Conservation (phyloP, 2,329 filamentous ascomycete genomes). For the Talaromyces sp. region DNA sequence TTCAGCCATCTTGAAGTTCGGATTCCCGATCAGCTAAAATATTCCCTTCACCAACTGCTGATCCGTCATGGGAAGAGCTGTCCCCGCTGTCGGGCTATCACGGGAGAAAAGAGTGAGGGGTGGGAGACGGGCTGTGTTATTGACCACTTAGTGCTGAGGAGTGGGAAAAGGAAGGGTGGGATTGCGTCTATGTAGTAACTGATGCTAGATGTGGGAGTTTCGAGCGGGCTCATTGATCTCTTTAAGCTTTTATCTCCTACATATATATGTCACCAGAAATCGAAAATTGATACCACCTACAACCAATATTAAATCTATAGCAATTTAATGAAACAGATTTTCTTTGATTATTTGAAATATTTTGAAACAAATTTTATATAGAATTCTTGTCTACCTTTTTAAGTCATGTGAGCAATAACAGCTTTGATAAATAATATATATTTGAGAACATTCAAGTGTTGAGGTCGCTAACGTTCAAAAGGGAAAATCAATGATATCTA, state of each 20-base stretch:
- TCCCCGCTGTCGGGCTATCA: constrained; percentile 56
- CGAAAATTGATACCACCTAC: no score
- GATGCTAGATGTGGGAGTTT: neutral
- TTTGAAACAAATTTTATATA: neutral
- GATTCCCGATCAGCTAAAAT: constrained; percentile 59
- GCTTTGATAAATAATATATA: neutral
- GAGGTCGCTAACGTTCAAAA: no score
- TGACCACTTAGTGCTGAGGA: constrained; percentile 56
- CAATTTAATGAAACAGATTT: no score
- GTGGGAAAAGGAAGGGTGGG: constrained; percentile 44
- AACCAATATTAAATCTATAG: no score
- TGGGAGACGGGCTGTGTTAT: constrained; percentile 63
- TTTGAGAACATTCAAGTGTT: no score
- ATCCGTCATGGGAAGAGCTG: constrained; percentile 60
- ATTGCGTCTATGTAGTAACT: neutral
- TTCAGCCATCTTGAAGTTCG: constrained; percentile 57
- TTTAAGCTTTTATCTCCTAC: no score
- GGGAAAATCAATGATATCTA: no score
- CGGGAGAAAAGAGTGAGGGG: constrained; percentile 53
- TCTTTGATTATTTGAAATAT: no score
- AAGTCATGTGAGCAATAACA: neutral
- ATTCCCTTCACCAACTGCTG: constrained; percentile 57
- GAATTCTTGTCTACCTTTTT: no score
- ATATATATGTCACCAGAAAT: no score
- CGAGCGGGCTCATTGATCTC: no score